A percentile compares a stretch with the other conserved stretches of the same genome.
These are phyloP conservation scores for Colletotrichum cereale DNA, from an alignment of 2,329 filamentous ascomycete species.

Conservation along the genomic window DNA sequence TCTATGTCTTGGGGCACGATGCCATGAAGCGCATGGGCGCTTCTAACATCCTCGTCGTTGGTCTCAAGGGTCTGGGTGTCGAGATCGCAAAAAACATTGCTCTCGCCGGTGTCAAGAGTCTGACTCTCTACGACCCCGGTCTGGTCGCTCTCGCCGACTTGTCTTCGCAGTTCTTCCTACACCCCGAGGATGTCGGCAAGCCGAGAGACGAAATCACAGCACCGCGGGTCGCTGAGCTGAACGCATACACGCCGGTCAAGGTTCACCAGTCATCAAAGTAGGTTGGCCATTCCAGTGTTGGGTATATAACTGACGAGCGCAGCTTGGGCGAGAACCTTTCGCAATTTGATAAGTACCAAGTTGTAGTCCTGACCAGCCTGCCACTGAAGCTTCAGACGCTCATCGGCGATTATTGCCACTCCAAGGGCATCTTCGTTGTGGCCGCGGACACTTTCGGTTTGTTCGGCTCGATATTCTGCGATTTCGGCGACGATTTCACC, in stretches of 20 bases:
- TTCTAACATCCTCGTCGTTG: conserved; percentile 92
- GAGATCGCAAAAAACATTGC: conserved; percentile 99
- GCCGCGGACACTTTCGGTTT: conserved; percentile 91
- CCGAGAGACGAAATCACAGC: conserved; percentile 88
- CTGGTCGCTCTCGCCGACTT: conserved; percentile 88
- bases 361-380: conserved; percentile 89
- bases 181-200: conserved; percentile 88
- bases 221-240: conserved; percentile 92
- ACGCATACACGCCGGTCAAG: conserved; percentile 92
- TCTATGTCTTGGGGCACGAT: conserved; percentile 78
- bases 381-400: conserved; percentile 83
- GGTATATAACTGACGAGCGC: conserved; percentile 45
- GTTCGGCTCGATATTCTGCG: conserved; percentile 96
- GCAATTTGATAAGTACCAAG: conserved; percentile 91
- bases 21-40: conserved; percentile 99
- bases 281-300: conserved; percentile 19
- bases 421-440: conserved; percentile 92
- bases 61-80: conserved; percentile 92
- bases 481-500: conserved; percentile 95
- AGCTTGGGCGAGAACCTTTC: conserved; percentile 82
- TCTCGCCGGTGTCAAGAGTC: conserved; percentile 96
- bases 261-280: conserved; percentile 75
- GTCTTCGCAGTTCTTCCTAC: conserved; percentile 97
- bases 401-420: conserved; percentile 93
- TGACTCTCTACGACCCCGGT: conserved; percentile 91